These are phyloP conservation scores for Craterostigma plantagineum DNA, from an alignment of 257 asterid species.

Conservation along the genomic window DNA sequence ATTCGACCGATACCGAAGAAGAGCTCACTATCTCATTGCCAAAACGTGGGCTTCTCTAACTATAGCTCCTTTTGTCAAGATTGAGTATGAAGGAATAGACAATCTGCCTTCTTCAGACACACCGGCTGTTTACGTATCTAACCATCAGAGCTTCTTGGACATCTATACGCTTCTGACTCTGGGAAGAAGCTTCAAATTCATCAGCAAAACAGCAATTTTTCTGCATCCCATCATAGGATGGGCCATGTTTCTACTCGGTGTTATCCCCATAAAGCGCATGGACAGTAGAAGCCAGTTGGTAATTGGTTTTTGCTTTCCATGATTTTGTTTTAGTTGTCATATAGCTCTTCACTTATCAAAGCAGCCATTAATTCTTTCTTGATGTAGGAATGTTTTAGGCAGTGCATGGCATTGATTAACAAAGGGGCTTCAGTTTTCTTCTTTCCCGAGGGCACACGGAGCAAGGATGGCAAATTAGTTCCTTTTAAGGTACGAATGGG, in stretches of 20 bases:
- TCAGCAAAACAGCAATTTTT: constrained; percentile 88
- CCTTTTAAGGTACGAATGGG: constrained; percentile 52
- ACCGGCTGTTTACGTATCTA: constrained; percentile 88
- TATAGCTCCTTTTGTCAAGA: constrained; percentile 56
- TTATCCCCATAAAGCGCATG: constrained; percentile 84
- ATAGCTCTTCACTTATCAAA: neutral
- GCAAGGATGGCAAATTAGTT: constrained; percentile 71
- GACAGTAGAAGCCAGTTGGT: constrained; percentile 94
- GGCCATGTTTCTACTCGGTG: constrained; percentile 92
- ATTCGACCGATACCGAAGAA: constrained; percentile 66
- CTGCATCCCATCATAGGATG: constrained; percentile 86
- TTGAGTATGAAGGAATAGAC: constrained; percentile 65
- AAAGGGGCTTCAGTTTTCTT: constrained; percentile 90
- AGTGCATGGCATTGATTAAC: constrained; percentile 61
- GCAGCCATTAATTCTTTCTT: neutral
- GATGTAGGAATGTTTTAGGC: constrained; percentile 73
- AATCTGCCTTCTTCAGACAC: constrained; percentile 58
- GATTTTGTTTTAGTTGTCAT: neutral
- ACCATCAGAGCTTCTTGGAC: constrained; percentile 94
- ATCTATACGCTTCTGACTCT: constrained; percentile 80
- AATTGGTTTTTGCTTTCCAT: constrained; percentile 7
- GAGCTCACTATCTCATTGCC: constrained; percentile 60
- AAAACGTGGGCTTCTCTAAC: constrained; percentile 58
- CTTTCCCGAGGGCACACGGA: constrained; percentile 97
- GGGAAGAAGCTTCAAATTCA: constrained; percentile 83